Base-by-base conservation (phyloP, 495 filamentous ascomycete species). In the Tuber umbilicatum region DNA sequence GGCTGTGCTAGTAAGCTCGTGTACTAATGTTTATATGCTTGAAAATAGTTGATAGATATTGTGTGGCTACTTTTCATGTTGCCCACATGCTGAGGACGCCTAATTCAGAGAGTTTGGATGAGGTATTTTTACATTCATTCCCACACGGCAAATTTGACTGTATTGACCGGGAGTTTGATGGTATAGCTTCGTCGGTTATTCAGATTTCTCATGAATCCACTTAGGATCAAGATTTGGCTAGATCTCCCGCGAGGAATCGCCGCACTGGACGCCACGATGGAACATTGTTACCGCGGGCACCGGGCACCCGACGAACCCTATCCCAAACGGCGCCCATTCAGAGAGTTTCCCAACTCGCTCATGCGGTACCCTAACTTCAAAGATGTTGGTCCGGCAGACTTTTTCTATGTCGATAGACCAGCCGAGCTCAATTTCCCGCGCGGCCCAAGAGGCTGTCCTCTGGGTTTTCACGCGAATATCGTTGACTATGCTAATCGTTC, bases 241-340 rank as follows among this genome's bases (percentile, higher is more conserved):
- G 73, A 79, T 10, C 42, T 71, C 14, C 76, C 75, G 23, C n/a
- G 69, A 16, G 72, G 72, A 6, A 45, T 79, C 40, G 75, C 76
- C 23, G 77, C 77, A 5, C 69, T 79, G 5, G 77, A 79, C 40
- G 72, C 77, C 23, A 79, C 77, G n/a, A 35, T 79, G 31, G 77
- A 79, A 5, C 77, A 79, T 41, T 78, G 77, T 68, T 79, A 78
- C 38, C 50, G 77, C 35, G 77, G 77, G 31, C 14, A 23, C 27
- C 27, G 23, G 3, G 55, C 75, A n/a, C 10, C 14, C 19, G 55
- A 23, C 31, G 31, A 43, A 23, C 50, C 55, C 41, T 60, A 23
- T 9, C 78, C 77, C 10, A 23, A 23, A 7, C 67, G 77, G 47
- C 77, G 78, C 40, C 60, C 77, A 0, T 79, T 79, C 1, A 60